These are phyloP conservation scores for Mycena rebaudengoi DNA, from an alignment of 768 basidiomycete species.

Conservation along the genomic window DNA sequence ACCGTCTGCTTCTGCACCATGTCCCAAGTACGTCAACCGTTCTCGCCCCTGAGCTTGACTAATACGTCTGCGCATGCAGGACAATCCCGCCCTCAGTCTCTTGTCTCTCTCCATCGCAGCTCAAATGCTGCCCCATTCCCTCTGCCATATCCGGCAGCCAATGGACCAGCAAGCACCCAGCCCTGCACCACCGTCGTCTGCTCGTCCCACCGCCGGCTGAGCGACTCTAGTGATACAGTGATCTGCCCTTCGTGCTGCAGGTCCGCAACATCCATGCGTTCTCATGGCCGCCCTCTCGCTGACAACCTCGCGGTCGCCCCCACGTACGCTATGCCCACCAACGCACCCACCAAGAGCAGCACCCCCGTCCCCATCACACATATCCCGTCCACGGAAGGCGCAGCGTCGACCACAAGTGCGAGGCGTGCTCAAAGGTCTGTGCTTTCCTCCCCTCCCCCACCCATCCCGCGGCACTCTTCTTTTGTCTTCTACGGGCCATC, in stretches of 20 bases:
- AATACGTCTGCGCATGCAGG: conserved; percentile 29
- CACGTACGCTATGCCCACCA: conserved; percentile 13
- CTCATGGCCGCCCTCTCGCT: conserved; percentile 28
- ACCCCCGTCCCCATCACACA: conserved; percentile 48
- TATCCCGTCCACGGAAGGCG: conserved; percentile 53
- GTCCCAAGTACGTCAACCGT: conserved; percentile 15
- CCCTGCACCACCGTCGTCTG: conserved; percentile 68
- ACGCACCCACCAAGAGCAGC: conserved; percentile 34
- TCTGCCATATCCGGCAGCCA: conserved; percentile 25
- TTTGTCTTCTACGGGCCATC: no score
- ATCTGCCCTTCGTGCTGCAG: conserved; percentile 68
- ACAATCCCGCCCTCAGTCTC: conserved; percentile 50
- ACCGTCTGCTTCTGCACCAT: conserved; percentile 8
- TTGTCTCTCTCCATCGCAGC: conserved; percentile 74
- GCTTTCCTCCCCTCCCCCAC: conserved; percentile 5
- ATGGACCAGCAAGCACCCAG: conserved; percentile 16
- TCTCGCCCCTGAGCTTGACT: neutral
- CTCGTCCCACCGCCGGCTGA: conserved; percentile 77
- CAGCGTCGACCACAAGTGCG: conserved; percentile 88
- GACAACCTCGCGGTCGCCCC: conserved; percentile 24
- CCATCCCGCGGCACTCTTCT: no score
- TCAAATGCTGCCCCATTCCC: conserved; percentile 59
- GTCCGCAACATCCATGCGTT: conserved; percentile 21
- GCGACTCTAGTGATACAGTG: conserved; percentile 83
- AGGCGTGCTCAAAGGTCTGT: conserved; percentile 91